Conservation (phyloP, 805 yeast genomes). For the Geotrichum ghanense region DNA sequence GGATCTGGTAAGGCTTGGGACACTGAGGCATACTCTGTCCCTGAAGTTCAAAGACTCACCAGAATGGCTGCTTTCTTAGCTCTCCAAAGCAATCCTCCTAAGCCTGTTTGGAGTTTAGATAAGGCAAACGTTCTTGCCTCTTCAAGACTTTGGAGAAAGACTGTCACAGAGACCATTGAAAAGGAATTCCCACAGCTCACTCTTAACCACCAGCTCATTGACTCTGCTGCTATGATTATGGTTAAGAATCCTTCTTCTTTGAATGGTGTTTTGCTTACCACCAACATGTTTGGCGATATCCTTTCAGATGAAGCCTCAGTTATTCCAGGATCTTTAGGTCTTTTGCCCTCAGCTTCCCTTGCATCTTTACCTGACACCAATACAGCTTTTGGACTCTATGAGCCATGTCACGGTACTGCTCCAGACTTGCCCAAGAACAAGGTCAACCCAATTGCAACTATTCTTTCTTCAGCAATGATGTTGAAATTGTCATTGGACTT, state of each 20-base stretch:
- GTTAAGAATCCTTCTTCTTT: conserved; percentile 83
- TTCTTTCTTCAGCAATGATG: conserved; percentile 96
- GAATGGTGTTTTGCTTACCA: conserved; percentile 86
- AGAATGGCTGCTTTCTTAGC: conserved; percentile 98
- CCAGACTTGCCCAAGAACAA: conserved; percentile 82
- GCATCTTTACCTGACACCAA: conserved; percentile 95
- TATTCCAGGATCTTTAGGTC: conserved; percentile 94
- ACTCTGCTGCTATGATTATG: conserved; percentile 97
- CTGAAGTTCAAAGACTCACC: conserved; percentile 90
- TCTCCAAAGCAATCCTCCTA: conserved; percentile 83
- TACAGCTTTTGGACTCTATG: conserved; percentile 90
- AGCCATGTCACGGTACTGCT: conserved; percentile 98
- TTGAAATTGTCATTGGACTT: conserved; percentile 78
- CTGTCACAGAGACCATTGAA: conserved; percentile 73
- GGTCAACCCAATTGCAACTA: conserved; percentile 93
- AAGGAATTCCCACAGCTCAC: conserved; percentile 85
- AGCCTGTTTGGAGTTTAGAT: conserved; percentile 91
- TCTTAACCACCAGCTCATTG: conserved; percentile 90
- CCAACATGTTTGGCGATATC: conserved; percentile 97
- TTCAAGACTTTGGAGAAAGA: conserved; percentile 91
- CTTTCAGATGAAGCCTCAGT: conserved; percentile 97
- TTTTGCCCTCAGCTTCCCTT: conserved; percentile 90
- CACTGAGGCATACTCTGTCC: conserved; percentile 82
- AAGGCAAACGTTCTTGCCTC: conserved; percentile 97
- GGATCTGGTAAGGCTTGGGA: conserved; percentile 84